phyloP scores from a whole-genome alignment of 2,329 filamentous ascomycete species.

The Onygenales sp. region DNA sequence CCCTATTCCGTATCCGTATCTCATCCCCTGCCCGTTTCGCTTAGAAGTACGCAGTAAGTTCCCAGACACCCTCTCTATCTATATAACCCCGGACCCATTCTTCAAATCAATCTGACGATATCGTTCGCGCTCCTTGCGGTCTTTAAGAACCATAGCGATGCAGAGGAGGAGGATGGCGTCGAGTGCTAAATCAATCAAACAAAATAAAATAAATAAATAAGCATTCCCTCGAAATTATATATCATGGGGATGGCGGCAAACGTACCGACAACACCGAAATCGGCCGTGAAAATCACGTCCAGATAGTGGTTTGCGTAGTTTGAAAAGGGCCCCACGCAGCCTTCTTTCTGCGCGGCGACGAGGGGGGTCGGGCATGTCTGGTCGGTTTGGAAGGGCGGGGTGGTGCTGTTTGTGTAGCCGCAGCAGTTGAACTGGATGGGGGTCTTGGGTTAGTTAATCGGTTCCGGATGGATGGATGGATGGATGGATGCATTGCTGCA shows the following conservation, averaged over 20 bases:
- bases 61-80: constrained; percentile 19
- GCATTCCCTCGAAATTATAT: background rate
- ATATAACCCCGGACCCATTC: constrained; percentile 48
- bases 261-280: constrained; percentile 67
- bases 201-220: background rate
- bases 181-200: constrained; percentile 36
- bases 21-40: too few species aligned
- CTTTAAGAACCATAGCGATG: constrained; percentile 67
- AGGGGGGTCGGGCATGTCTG: constrained; percentile 58
- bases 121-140: constrained; percentile 67
- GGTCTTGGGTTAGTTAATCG: too few species aligned
- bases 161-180: constrained; percentile 60
- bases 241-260: constrained; percentile 5
- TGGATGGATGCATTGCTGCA: too few species aligned
- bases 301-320: constrained; percentile 62
- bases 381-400: constrained; percentile 63
- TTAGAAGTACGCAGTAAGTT: too few species aligned
- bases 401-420: constrained; percentile 64
- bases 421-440: constrained; percentile 62
- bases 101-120: constrained; percentile 79
- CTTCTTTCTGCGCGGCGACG: constrained; percentile 58
- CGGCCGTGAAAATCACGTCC: constrained; percentile 66
- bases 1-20: too few species aligned
- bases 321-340: constrained; percentile 60
- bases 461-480: too few species aligned